Base-by-base conservation (phyloP, 768 basidiomycete species). In the Xerocomellus intermedius region DNA sequence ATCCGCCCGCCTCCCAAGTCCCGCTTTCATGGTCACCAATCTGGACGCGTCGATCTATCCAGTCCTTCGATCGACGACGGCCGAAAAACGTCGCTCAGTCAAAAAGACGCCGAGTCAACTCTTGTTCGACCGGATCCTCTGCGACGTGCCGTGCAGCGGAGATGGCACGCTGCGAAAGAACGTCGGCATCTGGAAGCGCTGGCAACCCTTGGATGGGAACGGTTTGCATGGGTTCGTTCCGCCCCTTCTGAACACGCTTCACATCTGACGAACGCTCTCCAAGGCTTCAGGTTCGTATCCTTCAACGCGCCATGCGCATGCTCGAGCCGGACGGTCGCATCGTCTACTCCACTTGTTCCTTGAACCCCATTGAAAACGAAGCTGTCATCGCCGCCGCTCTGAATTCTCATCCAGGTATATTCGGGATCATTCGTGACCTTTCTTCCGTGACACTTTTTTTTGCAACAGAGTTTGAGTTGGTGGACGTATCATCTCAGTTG, bases 81-180 rank as follows among this genome's bases (percentile, higher is more conserved):
- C 43, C 39, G 61, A 62, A 30, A 64, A 64, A 42, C 66, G 68
- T 70, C 69, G 73, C 57, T 61, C 73, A 42, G 64, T 61, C 48
- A 70, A 74, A 48, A 73, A 74, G 32, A 73, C 70, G 24, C 66
- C 77, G 21, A 74, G 75, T 43, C 78, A 81, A 30, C 75, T 99
- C 48, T 71, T 86, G 54, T 99, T 97, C 64, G 96, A 98, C 69
- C 79, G 96, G 32, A 96, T 99, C 55, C 73, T 99, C 33, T 95
- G 94, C 47, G 97, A 98, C 69, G 97, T 99, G 9, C 97, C 97
- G 9, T 99, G 97, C 68, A 94, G 91, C 63, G 97, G 97, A 5
- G 97, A 99, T 69, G 97, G 96, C 0, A 99, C 97, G 1, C 71
- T 98, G 53, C 75, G 97, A 58, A 99, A 99, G 78, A 99, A 99